These are phyloP conservation scores for Epichloe elymi DNA, from an alignment of 2,329 filamentous ascomycete genomes.

Conservation along the genomic window DNA sequence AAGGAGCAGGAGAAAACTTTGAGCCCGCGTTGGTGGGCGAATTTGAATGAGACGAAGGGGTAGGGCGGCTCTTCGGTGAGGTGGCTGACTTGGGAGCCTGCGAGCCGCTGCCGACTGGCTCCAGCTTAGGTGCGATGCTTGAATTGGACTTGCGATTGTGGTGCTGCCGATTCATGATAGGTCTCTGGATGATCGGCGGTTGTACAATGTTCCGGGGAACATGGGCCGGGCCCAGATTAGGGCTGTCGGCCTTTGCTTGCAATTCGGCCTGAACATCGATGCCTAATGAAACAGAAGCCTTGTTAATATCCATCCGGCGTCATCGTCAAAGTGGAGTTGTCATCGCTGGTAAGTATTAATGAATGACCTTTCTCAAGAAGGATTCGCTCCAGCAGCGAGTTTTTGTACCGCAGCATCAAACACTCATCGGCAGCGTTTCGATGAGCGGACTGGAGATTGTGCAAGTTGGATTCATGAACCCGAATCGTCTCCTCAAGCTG, in stretches of 20 bases:
- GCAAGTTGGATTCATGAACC: slow-evolving; percentile 86
- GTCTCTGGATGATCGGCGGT: slow-evolving; percentile 64
- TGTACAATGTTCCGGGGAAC: slow-evolving; percentile 57
- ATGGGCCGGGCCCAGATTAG: slow-evolving; percentile 58
- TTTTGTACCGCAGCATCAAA: slow-evolving; percentile 96
- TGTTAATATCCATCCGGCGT: not conserved
- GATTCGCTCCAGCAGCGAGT: slow-evolving; percentile 88
- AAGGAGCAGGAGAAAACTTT: slow-evolving; percentile 29
- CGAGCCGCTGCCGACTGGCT: slow-evolving; percentile 37
- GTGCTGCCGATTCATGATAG: slow-evolving; percentile 71
- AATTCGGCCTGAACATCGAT: slow-evolving; percentile 97
- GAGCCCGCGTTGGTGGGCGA: slow-evolving; percentile 39
- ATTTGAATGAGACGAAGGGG: slow-evolving; percentile 62
- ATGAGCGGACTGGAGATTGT: slow-evolving; percentile 86
- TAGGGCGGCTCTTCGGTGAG: slow-evolving; percentile 63
- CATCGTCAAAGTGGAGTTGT: not conserved
- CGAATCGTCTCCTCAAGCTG: slow-evolving; percentile 96
- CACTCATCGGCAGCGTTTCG: slow-evolving; percentile 92
- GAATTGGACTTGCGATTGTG: slow-evolving; percentile 58
- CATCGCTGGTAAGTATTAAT: not conserved
- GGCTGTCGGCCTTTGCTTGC: slow-evolving; percentile 80
- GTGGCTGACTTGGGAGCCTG: slow-evolving; percentile 42
- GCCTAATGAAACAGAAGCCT: slow-evolving; percentile 35
- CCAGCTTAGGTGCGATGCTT: slow-evolving; percentile 62
- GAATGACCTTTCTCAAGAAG: slow-evolving; percentile 87